Conservation (phyloP, 2,329 filamentous ascomycete genomes). For the Phoma sp. region DNA sequence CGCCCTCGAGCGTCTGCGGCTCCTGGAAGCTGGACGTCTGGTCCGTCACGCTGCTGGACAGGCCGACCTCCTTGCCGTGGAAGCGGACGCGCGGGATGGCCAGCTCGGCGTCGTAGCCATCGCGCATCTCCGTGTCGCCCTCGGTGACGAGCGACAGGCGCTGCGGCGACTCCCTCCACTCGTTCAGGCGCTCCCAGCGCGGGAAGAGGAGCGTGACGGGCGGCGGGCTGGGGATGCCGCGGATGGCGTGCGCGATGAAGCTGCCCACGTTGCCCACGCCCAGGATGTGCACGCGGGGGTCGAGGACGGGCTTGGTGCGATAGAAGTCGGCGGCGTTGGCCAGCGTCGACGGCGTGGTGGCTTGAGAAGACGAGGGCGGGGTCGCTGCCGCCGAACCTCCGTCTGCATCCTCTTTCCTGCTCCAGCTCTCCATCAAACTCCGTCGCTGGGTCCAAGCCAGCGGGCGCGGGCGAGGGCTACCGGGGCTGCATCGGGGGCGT, state of each 20-base stretch:
- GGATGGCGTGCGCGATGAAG: slow-evolving; percentile 76
- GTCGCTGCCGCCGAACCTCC: background rate
- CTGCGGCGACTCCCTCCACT: slow-evolving; percentile 55
- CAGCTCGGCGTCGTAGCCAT: slow-evolving; percentile 56
- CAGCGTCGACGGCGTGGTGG: background rate
- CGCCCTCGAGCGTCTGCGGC: slow-evolving; percentile 24
- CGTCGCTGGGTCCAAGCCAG: slow-evolving; percentile 47
- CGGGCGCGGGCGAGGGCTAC: slow-evolving; percentile 53
- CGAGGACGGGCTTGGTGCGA: slow-evolving; percentile 33
- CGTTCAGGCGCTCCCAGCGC: slow-evolving; percentile 51
- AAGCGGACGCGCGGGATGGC: slow-evolving; percentile 43
- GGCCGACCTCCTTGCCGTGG: slow-evolving; percentile 47
- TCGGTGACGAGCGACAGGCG: slow-evolving; percentile 57
- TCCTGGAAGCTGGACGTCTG: background rate
- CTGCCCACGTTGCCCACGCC: slow-evolving; percentile 83
- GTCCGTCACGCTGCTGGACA: slow-evolving; percentile 19
- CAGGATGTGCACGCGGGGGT: slow-evolving; percentile 65
- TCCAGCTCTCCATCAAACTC: slow-evolving; percentile 30
- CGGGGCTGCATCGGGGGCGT: slow-evolving; percentile 47
- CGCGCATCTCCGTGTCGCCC: slow-evolving; percentile 46
- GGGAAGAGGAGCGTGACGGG: slow-evolving; percentile 84
- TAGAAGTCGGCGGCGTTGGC: slow-evolving; percentile 41
- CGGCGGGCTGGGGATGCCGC: slow-evolving; percentile 65
- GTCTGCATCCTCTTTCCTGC: slow-evolving; percentile 20
- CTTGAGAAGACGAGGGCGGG: background rate